Conservation (phyloP, 495 filamentous ascomycete species). For the Penicillium roqueforti region DNA sequence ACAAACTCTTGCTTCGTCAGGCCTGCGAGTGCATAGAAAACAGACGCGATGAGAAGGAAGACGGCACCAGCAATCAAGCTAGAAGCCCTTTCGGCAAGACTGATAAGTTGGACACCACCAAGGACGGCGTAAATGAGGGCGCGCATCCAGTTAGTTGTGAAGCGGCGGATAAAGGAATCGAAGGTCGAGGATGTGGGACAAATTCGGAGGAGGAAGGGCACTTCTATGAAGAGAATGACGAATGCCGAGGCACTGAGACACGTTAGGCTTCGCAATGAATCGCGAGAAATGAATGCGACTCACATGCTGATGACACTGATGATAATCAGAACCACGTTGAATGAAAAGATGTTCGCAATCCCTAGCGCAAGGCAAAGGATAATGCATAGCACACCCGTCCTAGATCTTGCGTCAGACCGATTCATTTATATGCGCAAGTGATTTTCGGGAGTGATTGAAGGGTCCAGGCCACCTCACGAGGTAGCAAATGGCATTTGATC, state of each 20-base stretch:
- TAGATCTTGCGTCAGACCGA: conserved; percentile 34
- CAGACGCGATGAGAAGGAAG: conserved; percentile 67
- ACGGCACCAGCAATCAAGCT: conserved; percentile 85
- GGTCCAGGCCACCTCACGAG: background rate
- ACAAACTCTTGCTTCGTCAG: conserved; percentile 92
- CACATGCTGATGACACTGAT: conserved; percentile 86
- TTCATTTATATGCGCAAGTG: background rate
- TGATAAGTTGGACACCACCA: conserved; percentile 79
- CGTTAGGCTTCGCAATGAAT: conserved; percentile 11
- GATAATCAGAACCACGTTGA: conserved; percentile 62
- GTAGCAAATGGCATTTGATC: background rate
- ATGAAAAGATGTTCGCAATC: conserved; percentile 82
- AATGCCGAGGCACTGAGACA: conserved; percentile 64
- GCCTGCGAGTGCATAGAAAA: conserved; percentile 81
- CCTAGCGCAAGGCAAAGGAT: conserved; percentile 93
- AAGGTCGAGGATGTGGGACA: conserved; percentile 91
- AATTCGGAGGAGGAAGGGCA: conserved; percentile 93
- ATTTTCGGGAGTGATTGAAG: background rate
- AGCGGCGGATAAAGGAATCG: conserved; percentile 82
- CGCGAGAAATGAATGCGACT: conserved; percentile 8
- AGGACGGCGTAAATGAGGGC: conserved; percentile 82
- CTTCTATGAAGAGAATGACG: conserved; percentile 92
- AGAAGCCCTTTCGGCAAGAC: conserved; percentile 53
- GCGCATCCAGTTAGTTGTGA: conserved; percentile 96
- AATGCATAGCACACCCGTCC: conserved; percentile 92